phyloP scores from a whole-genome alignment of 129 eudicot species.

The Glebionis coronaria region DNA sequence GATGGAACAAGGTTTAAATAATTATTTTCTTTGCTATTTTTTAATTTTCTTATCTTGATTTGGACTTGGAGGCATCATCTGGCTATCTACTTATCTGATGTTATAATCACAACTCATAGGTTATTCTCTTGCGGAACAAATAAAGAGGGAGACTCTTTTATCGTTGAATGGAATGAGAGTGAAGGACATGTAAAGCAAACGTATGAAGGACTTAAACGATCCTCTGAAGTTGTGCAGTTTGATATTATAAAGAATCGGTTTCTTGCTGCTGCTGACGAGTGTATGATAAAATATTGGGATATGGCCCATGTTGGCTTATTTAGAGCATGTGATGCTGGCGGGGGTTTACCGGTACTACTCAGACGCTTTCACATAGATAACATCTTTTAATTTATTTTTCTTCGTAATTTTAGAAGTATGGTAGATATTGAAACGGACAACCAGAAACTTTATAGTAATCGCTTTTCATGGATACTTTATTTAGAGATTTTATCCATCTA shows the following conservation, averaged over 20 bases:
- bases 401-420: neutral
- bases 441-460: too few species aligned
- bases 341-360: constrained; percentile 63
- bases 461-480: too few species aligned
- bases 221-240: constrained; percentile 69
- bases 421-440: too few species aligned
- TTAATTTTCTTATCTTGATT: neutral
- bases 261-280: constrained; percentile 82
- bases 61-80: neutral
- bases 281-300: constrained; percentile 68
- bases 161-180: constrained; percentile 90
- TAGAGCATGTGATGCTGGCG: constrained; percentile 66
- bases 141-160: constrained; percentile 78
- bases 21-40: constrained; percentile 4
- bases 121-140: constrained; percentile 86
- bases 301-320: constrained; percentile 65
- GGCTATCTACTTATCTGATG: constrained; percentile 1
- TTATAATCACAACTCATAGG: constrained; percentile 32
- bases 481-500: constrained; percentile 10
- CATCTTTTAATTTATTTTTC: neutral
- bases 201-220: constrained; percentile 69
- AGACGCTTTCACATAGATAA: constrained; percentile 7
- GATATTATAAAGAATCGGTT: constrained; percentile 71
- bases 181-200: constrained; percentile 80
- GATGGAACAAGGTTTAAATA: constrained; percentile 62